These are phyloP conservation scores for Glaciozyma antarctica DNA, from an alignment of 768 basidiomycete species.

Conservation along the genomic window DNA sequence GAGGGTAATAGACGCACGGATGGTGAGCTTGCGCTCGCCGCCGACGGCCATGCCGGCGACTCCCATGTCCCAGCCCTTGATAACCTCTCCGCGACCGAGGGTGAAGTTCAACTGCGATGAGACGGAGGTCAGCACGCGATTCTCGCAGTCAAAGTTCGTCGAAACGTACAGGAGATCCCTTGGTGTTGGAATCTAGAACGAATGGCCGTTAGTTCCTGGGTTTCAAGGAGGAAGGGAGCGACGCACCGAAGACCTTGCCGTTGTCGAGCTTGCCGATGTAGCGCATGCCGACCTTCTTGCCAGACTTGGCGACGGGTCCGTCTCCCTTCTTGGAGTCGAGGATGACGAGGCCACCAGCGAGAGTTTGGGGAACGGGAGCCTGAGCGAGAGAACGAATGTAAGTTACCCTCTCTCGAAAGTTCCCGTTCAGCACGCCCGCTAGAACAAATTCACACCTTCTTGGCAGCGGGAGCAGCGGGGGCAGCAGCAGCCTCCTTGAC, in stretches of 20 bases:
- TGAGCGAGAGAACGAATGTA: not conserved
- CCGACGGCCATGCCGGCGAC: slow-evolving; percentile 79
- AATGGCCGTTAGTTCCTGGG: not conserved
- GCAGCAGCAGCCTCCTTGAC: not conserved
- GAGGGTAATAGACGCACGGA: slow-evolving; percentile 55
- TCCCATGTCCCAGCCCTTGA: slow-evolving; percentile 73
- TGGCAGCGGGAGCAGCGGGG: not conserved
- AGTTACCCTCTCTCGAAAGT: slow-evolving; percentile 19
- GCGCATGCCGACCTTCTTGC: slow-evolving; percentile 71
- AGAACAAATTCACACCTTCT: not conserved
- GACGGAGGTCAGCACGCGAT: not conserved
- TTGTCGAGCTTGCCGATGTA: slow-evolving; percentile 50
- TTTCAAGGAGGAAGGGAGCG: not conserved
- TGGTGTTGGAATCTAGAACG: slow-evolving; percentile 65
- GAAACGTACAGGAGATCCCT: slow-evolving; percentile 69
- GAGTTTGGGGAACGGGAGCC: slow-evolving; percentile 36
- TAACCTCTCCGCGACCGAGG: slow-evolving; percentile 80
- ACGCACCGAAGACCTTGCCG: slow-evolving; percentile 47
- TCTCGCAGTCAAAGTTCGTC: slow-evolving; percentile 33
- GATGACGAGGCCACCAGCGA: slow-evolving; percentile 65
- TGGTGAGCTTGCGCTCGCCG: slow-evolving; percentile 70
- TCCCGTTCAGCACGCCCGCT: slow-evolving; percentile 7
- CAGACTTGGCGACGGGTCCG: slow-evolving; percentile 78
- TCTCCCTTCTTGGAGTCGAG: slow-evolving; percentile 67
- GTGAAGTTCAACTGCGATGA: slow-evolving; percentile 57